A percentile compares a stretch with the other conserved stretches of the same genome.
These are phyloP conservation scores for Cercospora canescens DNA, from an alignment of 2,329 filamentous ascomycete species.

Conservation along the genomic window DNA sequence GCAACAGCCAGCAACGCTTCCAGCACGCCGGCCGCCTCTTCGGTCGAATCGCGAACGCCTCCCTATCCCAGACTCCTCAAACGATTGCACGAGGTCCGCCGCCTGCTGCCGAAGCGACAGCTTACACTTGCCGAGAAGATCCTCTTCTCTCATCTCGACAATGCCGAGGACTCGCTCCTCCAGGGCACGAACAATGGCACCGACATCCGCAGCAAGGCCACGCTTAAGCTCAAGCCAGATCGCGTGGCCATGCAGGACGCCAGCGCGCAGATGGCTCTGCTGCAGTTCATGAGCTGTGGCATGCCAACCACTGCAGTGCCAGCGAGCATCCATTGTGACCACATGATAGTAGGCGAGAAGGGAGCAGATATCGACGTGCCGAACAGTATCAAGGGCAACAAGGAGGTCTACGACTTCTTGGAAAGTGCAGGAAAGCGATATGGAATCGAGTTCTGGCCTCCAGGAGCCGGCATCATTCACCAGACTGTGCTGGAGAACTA, in stretches of 20 bases:
- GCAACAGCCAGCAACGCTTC: conserved; percentile 32
- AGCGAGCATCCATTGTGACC: conserved; percentile 97
- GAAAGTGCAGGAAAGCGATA: conserved; percentile 90
- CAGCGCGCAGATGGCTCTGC: conserved; percentile 93
- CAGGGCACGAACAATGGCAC: conserved; percentile 79
- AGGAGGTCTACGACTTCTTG: conserved; percentile 96
- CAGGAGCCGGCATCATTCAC: conserved; percentile 92
- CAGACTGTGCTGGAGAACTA: conserved; percentile 99
- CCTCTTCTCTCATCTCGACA: conserved; percentile 91
- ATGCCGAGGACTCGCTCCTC: conserved; percentile 83
- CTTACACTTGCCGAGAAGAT: conserved; percentile 98
- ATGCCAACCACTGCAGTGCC: conserved; percentile 87
- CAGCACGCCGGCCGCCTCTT: conserved; percentile 26
- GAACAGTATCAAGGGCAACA: conserved; percentile 84
- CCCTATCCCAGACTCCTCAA: conserved; percentile 80
- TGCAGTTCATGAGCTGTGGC: conserved; percentile 98
- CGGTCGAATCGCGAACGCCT: conserved; percentile 61
- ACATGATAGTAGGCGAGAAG: conserved; percentile 94
- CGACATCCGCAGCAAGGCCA: conserved; percentile 81
- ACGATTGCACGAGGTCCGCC: conserved; percentile 73
- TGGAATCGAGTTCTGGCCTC: conserved; percentile 94
- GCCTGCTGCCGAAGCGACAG: conserved; percentile 61
- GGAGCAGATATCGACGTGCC: conserved; percentile 85
- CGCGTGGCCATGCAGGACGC: conserved; percentile 99
- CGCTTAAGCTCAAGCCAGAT: conserved; percentile 95